Conservation (phyloP, 139 green algal species). For the Marvania coccoides region DNA sequence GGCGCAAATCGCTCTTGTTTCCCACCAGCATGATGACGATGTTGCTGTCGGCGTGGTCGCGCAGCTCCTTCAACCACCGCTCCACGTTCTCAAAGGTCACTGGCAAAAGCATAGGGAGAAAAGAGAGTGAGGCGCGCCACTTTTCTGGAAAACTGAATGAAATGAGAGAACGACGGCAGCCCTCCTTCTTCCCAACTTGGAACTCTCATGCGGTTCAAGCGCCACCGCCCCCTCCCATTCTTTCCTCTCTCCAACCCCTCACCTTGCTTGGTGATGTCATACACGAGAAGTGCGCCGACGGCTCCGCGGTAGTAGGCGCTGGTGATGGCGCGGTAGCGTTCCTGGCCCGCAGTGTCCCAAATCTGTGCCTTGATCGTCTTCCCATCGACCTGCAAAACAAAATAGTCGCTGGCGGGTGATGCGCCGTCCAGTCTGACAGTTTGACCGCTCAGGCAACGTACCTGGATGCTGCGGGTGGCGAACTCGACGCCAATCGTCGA, state of each 20-base stretch:
- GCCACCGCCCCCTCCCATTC: too few species aligned
- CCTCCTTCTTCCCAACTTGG: too few species aligned
- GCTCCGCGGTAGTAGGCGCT: slow-evolving; percentile 97
- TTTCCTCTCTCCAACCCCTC: slow-evolving; percentile 4
- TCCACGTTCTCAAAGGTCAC: slow-evolving; percentile 98
- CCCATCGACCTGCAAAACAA: slow-evolving; percentile 80
- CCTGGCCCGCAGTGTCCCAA: slow-evolving; percentile 98
- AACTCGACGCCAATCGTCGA: slow-evolving; percentile 99
- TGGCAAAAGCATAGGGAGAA: too few species aligned
- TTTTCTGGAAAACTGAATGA: not conserved
- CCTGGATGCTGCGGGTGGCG: slow-evolving; percentile 94
- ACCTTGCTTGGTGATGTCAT: slow-evolving; percentile 98
- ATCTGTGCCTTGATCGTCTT: slow-evolving; percentile 99
- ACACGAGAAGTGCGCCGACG: slow-evolving; percentile 95
- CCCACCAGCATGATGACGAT: slow-evolving; percentile 99
- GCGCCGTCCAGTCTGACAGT: not conserved
- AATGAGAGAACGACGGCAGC: too few species aligned
- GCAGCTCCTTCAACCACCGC: slow-evolving; percentile 96
- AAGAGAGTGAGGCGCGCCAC: not conserved
- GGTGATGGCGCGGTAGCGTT: slow-evolving; percentile 98
- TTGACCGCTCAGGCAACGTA: not conserved
- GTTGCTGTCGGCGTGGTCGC: slow-evolving; percentile 96
- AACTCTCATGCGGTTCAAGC: too few species aligned
- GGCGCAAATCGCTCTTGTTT: slow-evolving; percentile 97
- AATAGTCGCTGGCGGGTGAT: not conserved